phyloP scores from a whole-genome alignment of 805 yeast species.

The Metschnikowia corniflorae region DNA sequence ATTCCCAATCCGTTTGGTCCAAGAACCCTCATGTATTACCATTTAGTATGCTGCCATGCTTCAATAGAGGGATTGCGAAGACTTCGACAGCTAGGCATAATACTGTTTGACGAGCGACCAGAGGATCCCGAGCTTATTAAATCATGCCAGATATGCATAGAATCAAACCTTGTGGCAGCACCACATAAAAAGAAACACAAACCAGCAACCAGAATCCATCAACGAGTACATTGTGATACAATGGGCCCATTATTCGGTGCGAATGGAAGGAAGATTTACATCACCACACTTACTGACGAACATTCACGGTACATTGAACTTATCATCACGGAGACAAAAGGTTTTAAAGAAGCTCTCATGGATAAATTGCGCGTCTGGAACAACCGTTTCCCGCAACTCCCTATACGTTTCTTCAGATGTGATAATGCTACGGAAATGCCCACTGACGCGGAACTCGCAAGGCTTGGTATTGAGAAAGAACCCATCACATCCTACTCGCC shows the following conservation, averaged over 20 bases:
- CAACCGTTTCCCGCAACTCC: not conserved
- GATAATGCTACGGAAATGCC: slow-evolving; percentile 1
- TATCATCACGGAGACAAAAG: not conserved
- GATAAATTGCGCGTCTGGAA: not conserved
- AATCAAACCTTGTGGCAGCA: not conserved
- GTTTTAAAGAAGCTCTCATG: not conserved
- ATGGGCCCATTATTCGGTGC: not conserved
- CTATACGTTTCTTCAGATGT: not conserved
- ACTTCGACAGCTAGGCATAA: not conserved
- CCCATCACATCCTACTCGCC: not conserved
- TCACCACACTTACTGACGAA: not conserved
- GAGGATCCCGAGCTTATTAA: not conserved
- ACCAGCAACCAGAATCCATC: not conserved
- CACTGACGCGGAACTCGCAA: not conserved
- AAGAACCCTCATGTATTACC: not conserved
- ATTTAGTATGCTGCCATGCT: not conserved
- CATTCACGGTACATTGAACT: not conserved
- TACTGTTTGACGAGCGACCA: not conserved
- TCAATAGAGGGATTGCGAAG: not conserved
- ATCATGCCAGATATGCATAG: not conserved
- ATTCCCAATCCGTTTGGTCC: not conserved
- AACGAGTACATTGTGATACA: not conserved
- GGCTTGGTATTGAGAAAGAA: not conserved
- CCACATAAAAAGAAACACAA: not conserved
- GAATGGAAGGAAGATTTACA: not conserved